Conservation (phyloP, 2,329 filamentous ascomycete species). For the Clonostachys rosea region DNA sequence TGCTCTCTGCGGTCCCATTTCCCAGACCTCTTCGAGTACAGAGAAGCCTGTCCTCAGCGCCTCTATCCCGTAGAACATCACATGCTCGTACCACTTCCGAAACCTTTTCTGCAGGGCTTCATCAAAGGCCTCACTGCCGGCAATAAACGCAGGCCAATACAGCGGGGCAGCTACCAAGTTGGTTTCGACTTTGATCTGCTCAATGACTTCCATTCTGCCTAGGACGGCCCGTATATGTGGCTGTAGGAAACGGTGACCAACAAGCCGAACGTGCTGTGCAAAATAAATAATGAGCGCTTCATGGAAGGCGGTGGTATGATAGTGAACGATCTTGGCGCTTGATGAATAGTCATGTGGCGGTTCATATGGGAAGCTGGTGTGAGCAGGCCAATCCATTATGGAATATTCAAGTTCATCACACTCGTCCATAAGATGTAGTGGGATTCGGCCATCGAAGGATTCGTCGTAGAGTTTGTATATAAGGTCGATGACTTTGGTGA, state of each 20-base stretch:
- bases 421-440: constrained; percentile 11
- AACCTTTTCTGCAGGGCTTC: constrained; percentile 9
- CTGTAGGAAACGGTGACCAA: constrained; percentile 9
- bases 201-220: constrained; percentile 10
- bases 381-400: constrained; percentile 2
- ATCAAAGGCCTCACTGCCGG: constrained; percentile 11
- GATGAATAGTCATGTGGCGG: neutral
- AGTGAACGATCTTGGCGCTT: neutral
- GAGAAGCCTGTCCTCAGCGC: constrained; percentile 12
- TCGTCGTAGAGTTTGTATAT: constrained; percentile 1
- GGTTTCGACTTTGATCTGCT: constrained; percentile 10
- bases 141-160: constrained; percentile 15
- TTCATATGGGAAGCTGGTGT: neutral
- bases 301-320: constrained; percentile 11
- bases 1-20: constrained; percentile 2
- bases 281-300: constrained; percentile 16
- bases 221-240: constrained; percentile 9
- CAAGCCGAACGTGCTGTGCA: constrained; percentile 8
- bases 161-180: constrained; percentile 11
- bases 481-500: constrained; percentile 4
- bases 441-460: neutral
- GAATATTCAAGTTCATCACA: constrained; percentile 17
- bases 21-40: constrained; percentile 12
- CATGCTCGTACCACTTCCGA: constrained; percentile 8
- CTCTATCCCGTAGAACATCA: constrained; percentile 11